phyloP scores from a whole-genome alignment of 2,329 filamentous ascomycete genomes.

The Pochonia chlamydosporia region DNA sequence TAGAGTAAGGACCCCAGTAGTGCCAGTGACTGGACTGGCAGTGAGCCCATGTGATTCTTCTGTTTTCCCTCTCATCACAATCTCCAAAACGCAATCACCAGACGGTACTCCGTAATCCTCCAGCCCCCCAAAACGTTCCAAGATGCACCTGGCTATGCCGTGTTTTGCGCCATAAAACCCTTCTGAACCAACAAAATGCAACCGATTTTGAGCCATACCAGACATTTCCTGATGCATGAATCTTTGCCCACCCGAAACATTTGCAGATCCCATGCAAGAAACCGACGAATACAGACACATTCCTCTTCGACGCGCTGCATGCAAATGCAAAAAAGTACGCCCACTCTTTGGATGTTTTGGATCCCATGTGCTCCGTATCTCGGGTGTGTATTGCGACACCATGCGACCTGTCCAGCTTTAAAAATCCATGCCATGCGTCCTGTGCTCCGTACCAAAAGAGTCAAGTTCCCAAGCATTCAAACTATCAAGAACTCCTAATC shows the following conservation, averaged over 20 bases:
- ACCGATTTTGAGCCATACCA: conserved; percentile 2
- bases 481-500: conserved; percentile 6
- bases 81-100: neutral
- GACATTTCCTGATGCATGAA: conserved; percentile 8
- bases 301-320: conserved; percentile 4
- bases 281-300: conserved; percentile 7
- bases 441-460: conserved; percentile 5
- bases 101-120: neutral
- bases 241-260: conserved; percentile 1
- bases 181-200: conserved; percentile 6
- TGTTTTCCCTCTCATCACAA: no score
- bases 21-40: no score
- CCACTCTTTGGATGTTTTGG: neutral
- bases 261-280: conserved; percentile 7
- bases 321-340: conserved; percentile 7
- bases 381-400: conserved; percentile 5
- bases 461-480: conserved; percentile 6
- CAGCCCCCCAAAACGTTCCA: neutral
- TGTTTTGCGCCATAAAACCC: conserved; percentile 5
- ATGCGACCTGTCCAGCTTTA: conserved; percentile 5
- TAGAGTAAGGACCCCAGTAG: no score
- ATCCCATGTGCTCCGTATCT: conserved; percentile 6
- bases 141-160: conserved; percentile 5
- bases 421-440: conserved; percentile 8
- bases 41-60: no score